Evolutionary conservation across 2,329 filamentous ascomycete species (phyloP), one percentile per base, ranked within the genome.

Genomic region (Penicillium sp.): DNA sequence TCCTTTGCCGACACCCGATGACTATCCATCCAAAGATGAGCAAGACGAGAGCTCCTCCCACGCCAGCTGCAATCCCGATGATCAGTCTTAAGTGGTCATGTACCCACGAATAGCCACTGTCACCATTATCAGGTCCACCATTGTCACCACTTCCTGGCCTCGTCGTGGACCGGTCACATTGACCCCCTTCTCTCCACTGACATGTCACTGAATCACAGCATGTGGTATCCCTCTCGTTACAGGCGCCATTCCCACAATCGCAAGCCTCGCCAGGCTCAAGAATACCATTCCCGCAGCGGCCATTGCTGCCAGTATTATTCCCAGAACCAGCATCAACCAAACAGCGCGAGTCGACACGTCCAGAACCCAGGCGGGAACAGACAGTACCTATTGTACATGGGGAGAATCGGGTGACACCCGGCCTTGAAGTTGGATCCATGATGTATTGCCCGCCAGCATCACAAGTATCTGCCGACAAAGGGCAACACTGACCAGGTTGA

Each of bases 251-350:
- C 59, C 92, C 92, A 66, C 92, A 96, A 72, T 96, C 92, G 71
- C 92, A 96, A 41, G 96, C 87, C 72, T 96, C 92, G 54, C 89
- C 91, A 7, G 81, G 75, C 73, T 96, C 92, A 42, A 96, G 90
- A 58, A 96, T 95, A 47, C 92, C 92, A 72, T 96, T 96, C 47
- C 92, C 92, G 72, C 92, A 96, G 68, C 90, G 84, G 63, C 85
- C 85, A 49, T 86, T 87, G 0, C 84, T 85, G 60, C 87, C 84
- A 76, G 95, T 95, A 2, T 21, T 16, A 23, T 31, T 31, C 6
- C 9, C 12, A 4, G 29, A 31, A 13, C 29, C 29, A 13, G 45
- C 21, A 70, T 87, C 84, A 16, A 82, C 85, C 46, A 96, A 76
- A 67, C 92, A 96, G 24, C 68, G 70, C 0, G 82, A 83, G 52